A percentile compares a stretch with the other conserved stretches of the same genome.
phyloP scores from a whole-genome alignment of 1,284 basidiomycete species.

The Polyporus tsugae region DNA sequence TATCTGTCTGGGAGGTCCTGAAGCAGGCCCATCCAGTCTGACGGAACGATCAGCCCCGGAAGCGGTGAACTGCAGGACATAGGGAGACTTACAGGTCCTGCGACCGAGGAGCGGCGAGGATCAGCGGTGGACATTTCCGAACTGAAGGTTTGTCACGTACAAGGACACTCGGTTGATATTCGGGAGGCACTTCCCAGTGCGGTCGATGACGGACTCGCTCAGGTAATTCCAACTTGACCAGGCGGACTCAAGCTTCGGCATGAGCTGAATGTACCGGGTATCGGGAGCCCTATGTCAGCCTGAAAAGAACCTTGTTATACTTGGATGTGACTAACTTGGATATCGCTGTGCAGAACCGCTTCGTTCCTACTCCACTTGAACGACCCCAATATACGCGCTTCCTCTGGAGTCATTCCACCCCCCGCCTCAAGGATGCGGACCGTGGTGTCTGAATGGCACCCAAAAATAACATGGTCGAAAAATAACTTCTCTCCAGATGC shows the following conservation, averaged over 20 bases:
- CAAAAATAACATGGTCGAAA: slow-evolving; percentile 84
- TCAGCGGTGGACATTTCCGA: not conserved
- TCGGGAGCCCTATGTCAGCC: slow-evolving; percentile 1
- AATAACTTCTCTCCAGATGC: slow-evolving; percentile 48
- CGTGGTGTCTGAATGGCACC: slow-evolving; percentile 78
- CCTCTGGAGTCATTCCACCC: slow-evolving; percentile 58
- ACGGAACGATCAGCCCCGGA: not conserved
- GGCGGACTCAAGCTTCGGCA: slow-evolving; percentile 66
- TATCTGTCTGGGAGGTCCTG: slow-evolving; percentile 69
- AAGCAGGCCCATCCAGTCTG: slow-evolving; percentile 75
- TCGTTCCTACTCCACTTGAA: slow-evolving; percentile 79
- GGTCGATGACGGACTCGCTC: slow-evolving; percentile 54
- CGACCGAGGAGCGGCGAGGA: slow-evolving; percentile 1
- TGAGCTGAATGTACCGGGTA: slow-evolving; percentile 53
- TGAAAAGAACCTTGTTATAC: slow-evolving; percentile 43
- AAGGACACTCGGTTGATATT: slow-evolving; percentile 71
- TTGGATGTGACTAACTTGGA: slow-evolving; percentile 28
- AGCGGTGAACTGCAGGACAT: not conserved
- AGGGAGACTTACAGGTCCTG: slow-evolving; percentile 52
- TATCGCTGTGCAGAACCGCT: slow-evolving; percentile 75
- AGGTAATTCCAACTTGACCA: slow-evolving; percentile 86
- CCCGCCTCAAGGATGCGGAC: slow-evolving; percentile 66
- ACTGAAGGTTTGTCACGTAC: slow-evolving; percentile 49
- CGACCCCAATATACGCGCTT: slow-evolving; percentile 62
- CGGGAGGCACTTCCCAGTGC: slow-evolving; percentile 48